Base-by-base conservation (phyloP, 2,329 filamentous ascomycete genomes). In the Botrytis paeoniae region DNA sequence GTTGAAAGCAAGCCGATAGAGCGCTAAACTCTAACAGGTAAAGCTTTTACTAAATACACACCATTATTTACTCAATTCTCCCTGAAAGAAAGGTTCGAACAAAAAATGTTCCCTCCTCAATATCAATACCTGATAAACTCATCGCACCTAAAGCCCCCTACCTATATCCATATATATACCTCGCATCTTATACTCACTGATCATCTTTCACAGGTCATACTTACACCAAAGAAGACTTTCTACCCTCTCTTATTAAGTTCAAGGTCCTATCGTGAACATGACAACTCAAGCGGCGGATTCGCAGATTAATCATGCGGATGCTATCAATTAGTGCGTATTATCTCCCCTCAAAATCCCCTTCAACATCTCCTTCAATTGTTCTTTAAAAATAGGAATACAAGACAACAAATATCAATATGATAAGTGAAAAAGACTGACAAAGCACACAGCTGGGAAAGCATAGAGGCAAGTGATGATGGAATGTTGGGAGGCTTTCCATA, bases 401-500 rank as follows among this genome's bases (percentile, higher is more conserved):
- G n/a, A 18, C 14, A 8, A 29, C n/a, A 57, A 32, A 8, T 18
- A 57, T 16, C 51, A 3, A 18, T 12, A 54, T 12, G 22, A 18
- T 4, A 51, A 29, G 51, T 32, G 20, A 29, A 22, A 20, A 57
- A 20, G 3, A 41, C 70, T 70, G 22, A 60, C 51, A 70, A 4
- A 22, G n/a, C 2, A n/a, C 10, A 16, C 12, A 71, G 70, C 16
- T 89, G 87, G 87, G 83, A 84, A 74, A 79, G 79, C 54, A 84
- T 87, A 73, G 82, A 85, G 54, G 83, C 86, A 18, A 85, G 87
- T 74, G 86, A 88, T 75, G 87, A 92, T 78, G 93, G 93, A 79
- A 95, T 96, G 91, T 90, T 97, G 1, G 94, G 93, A 75, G 93
- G 87, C 73, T 95, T 82, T 84, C 88, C 88, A 1, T 86, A 89